A percentile compares a stretch with the other conserved stretches of the same genome.
phyloP scores from a whole-genome alignment of 2,329 filamentous ascomycete genomes.

The Xylaria sp. region DNA sequence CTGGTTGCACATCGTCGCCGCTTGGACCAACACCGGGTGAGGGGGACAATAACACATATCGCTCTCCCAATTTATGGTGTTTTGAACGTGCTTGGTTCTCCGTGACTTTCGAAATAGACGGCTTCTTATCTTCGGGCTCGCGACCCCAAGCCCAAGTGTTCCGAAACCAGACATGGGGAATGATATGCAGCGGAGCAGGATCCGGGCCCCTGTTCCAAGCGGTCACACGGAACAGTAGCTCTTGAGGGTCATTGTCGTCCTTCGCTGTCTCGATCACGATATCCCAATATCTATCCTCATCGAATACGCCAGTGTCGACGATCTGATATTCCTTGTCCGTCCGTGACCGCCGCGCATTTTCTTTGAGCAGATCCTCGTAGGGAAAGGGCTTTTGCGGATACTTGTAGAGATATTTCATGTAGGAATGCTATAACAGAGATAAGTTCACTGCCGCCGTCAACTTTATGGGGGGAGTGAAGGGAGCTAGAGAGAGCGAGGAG shows the following conservation, averaged over 20 bases:
- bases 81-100: slow-evolving; percentile 79
- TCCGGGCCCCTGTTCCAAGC: slow-evolving; percentile 96
- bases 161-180: slow-evolving; percentile 95
- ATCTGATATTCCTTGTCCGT: slow-evolving; percentile 91
- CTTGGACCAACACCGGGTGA: slow-evolving; percentile 85
- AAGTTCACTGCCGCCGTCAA: slow-evolving; percentile 31
- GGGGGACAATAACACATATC: slow-evolving; percentile 86
- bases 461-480: background rate
- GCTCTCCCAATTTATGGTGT: slow-evolving; percentile 82
- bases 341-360: slow-evolving; percentile 82
- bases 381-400: slow-evolving; percentile 93
- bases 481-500: background rate
- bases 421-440: slow-evolving; percentile 77
- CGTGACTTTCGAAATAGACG: slow-evolving; percentile 74
- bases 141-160: slow-evolving; percentile 98
- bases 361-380: slow-evolving; percentile 86
- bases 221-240: slow-evolving; percentile 92
- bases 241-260: slow-evolving; percentile 89
- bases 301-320: slow-evolving; percentile 86
- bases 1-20: slow-evolving; percentile 84
- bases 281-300: slow-evolving; percentile 94
- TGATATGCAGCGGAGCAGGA: slow-evolving; percentile 88
- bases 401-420: slow-evolving; percentile 99
- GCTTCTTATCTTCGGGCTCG: slow-evolving; percentile 80
- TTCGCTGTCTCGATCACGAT: slow-evolving; percentile 97